Evolutionary conservation across 352 stramenopile species (phyloP), one percentile per base, ranked within the genome.

Genomic region (Phytopythium helicoides): DNA sequence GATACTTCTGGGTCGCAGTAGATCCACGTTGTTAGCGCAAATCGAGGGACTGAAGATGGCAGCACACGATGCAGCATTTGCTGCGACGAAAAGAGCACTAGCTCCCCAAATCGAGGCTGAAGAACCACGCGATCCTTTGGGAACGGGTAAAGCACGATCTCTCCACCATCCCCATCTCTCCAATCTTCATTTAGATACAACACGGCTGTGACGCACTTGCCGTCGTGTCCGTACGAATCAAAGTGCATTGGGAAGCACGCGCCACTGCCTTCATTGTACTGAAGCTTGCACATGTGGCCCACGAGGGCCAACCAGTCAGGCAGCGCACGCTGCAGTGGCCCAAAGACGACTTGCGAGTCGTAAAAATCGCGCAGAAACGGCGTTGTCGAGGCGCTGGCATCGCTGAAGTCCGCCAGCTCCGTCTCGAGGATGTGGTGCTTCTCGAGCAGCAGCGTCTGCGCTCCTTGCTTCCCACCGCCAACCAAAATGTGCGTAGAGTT

Each of bases 221-320:
- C 80, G 40, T 91, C 80, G 59, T 87, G 75, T 1, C 83, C 85
- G 48, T 89, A 91, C 33, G 84, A 82, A 60, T 96, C 86, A 39
- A 90, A 94, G 50, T 96, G 86, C 65, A 89, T 71, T 0, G 86
- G 86, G 51, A 96, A 96, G 58, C 84, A 94, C 2, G 82, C 86
- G 15, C 84, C 82, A 47, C 56, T 47, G 45, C 86, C 86, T 46
- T 82, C 65, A 47, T 90, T 96, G 48, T 81, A 73, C 59, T 96
- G 86, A 11, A 94, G 56, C 60, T 96, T 94, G 49, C 91, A 47
- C 76, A 89, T 87, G 46, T 81, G 68, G 11, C 60, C 68, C 14
- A 52, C 49, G 16, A 89, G 52, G 11, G 51, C 58, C 14, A 91
- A 48, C 73, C 80, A 85, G 10, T 52, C 2, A 2, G 71, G 76